A percentile compares a stretch with the other conserved stretches of the same genome.
Conservation (phyloP, 306 rosid genomes). For the Cucurbita moschata region DNA sequence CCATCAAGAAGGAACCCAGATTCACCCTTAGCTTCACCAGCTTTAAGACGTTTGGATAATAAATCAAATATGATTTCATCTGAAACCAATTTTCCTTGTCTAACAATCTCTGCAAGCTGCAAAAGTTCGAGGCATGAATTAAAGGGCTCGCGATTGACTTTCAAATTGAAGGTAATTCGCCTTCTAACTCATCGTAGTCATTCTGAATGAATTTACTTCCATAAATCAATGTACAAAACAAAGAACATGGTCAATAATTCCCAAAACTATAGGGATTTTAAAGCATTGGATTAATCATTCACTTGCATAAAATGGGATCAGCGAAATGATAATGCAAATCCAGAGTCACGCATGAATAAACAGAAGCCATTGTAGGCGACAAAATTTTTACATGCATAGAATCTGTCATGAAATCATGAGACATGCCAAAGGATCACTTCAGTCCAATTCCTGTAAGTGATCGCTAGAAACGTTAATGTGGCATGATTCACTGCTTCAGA, state of each 20-base stretch:
- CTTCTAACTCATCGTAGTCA: background rate
- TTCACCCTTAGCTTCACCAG: conserved; percentile 23
- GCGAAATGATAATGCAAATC: background rate
- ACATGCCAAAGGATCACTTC: background rate
- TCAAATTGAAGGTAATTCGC: background rate
- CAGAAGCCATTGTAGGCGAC: background rate
- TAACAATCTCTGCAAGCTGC: conserved; percentile 39
- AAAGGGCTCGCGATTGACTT: background rate
- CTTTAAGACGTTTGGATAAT: conserved; percentile 31
- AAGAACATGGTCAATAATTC: background rate
- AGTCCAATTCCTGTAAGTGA: background rate
- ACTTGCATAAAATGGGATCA: background rate
- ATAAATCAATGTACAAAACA: background rate
- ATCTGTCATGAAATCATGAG: background rate
- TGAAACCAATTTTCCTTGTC: conserved; percentile 31
- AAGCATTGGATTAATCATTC: background rate
- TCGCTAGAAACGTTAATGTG: background rate
- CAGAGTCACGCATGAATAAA: background rate
- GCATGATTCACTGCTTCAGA: background rate
- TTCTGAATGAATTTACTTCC: background rate
- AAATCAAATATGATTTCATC: conserved; percentile 32
- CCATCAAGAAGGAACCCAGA: conserved; percentile 40
- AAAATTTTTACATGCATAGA: background rate
- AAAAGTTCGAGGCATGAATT: background rate
- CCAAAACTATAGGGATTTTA: background rate